Conservation (phyloP, 1,284 basidiomycete genomes). For the Lentinula novae-zelandiae region DNA sequence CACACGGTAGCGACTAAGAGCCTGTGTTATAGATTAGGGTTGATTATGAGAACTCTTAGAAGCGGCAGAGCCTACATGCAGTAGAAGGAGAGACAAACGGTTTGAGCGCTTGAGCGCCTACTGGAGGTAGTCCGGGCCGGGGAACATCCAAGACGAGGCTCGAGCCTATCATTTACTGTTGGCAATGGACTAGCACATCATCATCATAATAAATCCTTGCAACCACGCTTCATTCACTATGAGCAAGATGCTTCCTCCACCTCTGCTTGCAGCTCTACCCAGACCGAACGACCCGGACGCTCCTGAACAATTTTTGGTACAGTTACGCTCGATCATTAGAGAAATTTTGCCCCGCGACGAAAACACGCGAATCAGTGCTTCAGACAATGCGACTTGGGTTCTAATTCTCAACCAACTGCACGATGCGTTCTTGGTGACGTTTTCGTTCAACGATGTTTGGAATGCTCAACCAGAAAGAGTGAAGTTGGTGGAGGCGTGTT, state of each 20-base stretch:
- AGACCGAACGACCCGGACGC: neutral
- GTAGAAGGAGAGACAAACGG: too few species aligned
- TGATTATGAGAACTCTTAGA: too few species aligned
- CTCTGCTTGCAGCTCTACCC: neutral
- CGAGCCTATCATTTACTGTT: too few species aligned
- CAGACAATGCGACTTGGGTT: slow-evolving; percentile 29
- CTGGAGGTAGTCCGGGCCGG: too few species aligned
- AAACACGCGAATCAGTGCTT: neutral
- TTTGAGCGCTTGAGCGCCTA: too few species aligned
- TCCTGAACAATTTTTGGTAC: slow-evolving; percentile 1
- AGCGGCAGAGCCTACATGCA: too few species aligned
- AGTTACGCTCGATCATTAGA: neutral
- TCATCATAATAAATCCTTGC: neutral
- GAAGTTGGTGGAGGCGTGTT: slow-evolving; percentile 46
- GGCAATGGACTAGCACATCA: neutral
- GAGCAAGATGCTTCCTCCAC: neutral
- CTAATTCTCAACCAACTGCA: slow-evolving; percentile 47
- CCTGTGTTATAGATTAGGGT: too few species aligned
- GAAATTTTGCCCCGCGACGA: neutral
- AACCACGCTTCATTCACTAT: neutral
- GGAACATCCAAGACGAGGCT: too few species aligned
- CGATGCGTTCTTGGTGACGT: slow-evolving; percentile 46
- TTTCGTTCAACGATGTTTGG: slow-evolving; percentile 48
- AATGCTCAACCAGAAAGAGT: slow-evolving; percentile 53
- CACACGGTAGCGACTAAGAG: too few species aligned